These are phyloP conservation scores for Fusarium newnesense DNA, from an alignment of 2,329 filamentous ascomycete genomes.

Conservation along the genomic window DNA sequence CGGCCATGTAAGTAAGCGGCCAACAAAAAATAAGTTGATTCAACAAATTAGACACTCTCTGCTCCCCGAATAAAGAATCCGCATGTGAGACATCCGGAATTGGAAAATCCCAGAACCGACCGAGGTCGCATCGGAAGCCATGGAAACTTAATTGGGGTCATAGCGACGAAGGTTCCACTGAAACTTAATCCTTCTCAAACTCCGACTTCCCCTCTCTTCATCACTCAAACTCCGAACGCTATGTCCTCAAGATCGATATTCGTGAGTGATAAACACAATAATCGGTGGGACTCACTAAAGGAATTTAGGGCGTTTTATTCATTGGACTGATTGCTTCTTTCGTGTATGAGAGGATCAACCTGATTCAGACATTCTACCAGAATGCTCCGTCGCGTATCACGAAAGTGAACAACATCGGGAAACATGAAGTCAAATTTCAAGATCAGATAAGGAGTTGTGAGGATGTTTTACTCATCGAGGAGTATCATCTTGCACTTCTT, in stretches of 20 bases:
- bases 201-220: not conserved
- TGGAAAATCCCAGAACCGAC: not conserved
- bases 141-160: not conserved
- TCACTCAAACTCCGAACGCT: not conserved
- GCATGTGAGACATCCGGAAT: constrained; percentile 14
- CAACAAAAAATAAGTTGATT: not conserved
- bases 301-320: constrained; percentile 4
- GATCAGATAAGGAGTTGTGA: constrained; percentile 54
- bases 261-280: not conserved
- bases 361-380: constrained; percentile 37
- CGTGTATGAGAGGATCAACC: constrained; percentile 23
- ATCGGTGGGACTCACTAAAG: not conserved
- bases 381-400: constrained; percentile 48
- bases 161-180: not conserved
- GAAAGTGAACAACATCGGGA: constrained; percentile 42
- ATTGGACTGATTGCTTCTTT: constrained; percentile 17
- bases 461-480: constrained; percentile 51
- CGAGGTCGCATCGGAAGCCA: not conserved
- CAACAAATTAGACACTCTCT: not conserved
- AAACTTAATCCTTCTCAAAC: not conserved
- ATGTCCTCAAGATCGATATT: constrained; percentile 20
- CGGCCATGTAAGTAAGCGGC: not conserved
- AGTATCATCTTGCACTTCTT: constrained; percentile 49
- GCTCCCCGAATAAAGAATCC: not conserved
- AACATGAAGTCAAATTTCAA: constrained; percentile 48